Evolutionary conservation across 352 stramenopile genomes (phyloP).

Genomic region (Phytophthora capsici): DNA sequence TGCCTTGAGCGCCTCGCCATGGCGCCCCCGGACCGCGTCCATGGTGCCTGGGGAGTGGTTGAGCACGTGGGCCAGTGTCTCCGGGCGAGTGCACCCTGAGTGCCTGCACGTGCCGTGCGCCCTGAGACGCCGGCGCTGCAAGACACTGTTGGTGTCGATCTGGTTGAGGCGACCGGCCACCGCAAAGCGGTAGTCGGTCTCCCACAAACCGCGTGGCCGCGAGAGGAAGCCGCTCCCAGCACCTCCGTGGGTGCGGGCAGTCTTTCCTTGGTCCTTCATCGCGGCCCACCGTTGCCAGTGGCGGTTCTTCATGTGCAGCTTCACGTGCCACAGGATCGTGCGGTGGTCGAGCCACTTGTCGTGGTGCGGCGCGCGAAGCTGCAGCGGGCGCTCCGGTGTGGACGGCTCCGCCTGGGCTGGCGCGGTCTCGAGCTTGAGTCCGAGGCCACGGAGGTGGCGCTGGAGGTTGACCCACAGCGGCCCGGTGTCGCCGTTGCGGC

Average conservation of each 20-base stretch:
- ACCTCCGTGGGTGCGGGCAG: neutral
- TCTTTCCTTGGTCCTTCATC: conserved; percentile 13
- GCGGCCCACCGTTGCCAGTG: neutral
- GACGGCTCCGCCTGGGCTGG: neutral
- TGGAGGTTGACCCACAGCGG: conserved; percentile 22
- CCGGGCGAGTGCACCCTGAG: neutral
- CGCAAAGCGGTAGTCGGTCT: conserved; percentile 25
- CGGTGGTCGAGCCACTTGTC: conserved; percentile 2
- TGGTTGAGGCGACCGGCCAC: conserved; percentile 18
- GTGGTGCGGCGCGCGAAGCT: conserved; percentile 23
- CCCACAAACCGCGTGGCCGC: conserved; percentile 10
- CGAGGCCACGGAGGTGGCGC: neutral
- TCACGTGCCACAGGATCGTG: conserved; percentile 18
- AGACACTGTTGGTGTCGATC: conserved; percentile 4
- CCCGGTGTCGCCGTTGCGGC: conserved; percentile 9
- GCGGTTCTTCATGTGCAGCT: conserved; percentile 18
- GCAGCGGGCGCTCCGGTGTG: neutral
- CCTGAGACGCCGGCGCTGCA: conserved; percentile 8
- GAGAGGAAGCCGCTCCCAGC: conserved; percentile 17
- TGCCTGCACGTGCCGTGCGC: conserved; percentile 7
- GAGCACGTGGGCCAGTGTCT: conserved; percentile 18
- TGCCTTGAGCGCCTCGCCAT: conserved; percentile 20
- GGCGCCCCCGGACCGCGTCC: conserved; percentile 1
- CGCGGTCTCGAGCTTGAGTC: conserved; percentile 6
- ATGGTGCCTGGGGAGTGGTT: conserved; percentile 22